Evolutionary conservation across 1,284 basidiomycete species (phyloP).

Genomic region (Cerioporus squamosus): DNA sequence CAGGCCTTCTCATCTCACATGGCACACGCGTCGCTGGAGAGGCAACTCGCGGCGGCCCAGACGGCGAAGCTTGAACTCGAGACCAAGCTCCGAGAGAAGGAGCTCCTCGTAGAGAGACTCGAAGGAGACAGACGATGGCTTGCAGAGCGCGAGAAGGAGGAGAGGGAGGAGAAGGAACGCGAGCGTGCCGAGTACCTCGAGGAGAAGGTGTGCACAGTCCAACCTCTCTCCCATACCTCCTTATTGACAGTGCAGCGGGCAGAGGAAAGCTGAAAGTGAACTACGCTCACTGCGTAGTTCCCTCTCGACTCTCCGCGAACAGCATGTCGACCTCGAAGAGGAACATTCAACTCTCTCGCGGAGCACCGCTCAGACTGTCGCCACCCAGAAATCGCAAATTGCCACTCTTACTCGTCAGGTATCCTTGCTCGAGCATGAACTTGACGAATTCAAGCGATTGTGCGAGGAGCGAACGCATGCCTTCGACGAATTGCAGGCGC

Average conservation of each 20-base stretch:
- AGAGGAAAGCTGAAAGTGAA: slow-evolving; percentile 46
- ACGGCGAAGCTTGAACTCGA: slow-evolving; percentile 64
- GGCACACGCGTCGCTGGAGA: slow-evolving; percentile 60
- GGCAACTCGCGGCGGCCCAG: slow-evolving; percentile 62
- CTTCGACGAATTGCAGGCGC: slow-evolving; percentile 48
- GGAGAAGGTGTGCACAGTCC: slow-evolving; percentile 52
- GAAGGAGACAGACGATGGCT: slow-evolving; percentile 70
- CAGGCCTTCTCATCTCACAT: slow-evolving; percentile 63
- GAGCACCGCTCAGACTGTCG: slow-evolving; percentile 48
- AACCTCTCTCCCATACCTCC: not conserved
- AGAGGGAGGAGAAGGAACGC: slow-evolving; percentile 61
- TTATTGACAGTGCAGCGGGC: not conserved
- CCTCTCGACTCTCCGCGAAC: slow-evolving; percentile 52
- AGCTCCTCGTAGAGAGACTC: slow-evolving; percentile 56
- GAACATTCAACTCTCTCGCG: slow-evolving; percentile 49
- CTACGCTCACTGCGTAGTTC: slow-evolving; percentile 51
- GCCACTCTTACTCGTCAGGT: slow-evolving; percentile 49
- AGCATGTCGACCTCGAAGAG: slow-evolving; percentile 60
- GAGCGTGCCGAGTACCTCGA: slow-evolving; percentile 50
- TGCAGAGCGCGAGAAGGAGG: slow-evolving; percentile 59
- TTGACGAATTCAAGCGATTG: slow-evolving; percentile 42
- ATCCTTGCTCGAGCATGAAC: slow-evolving; percentile 48
- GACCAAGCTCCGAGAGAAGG: slow-evolving; percentile 64
- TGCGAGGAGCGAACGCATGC: slow-evolving; percentile 47
- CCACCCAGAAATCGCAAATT: slow-evolving; percentile 53